Conservation (phyloP, 495 filamentous ascomycete species). For the Penicillium verhagenii region DNA sequence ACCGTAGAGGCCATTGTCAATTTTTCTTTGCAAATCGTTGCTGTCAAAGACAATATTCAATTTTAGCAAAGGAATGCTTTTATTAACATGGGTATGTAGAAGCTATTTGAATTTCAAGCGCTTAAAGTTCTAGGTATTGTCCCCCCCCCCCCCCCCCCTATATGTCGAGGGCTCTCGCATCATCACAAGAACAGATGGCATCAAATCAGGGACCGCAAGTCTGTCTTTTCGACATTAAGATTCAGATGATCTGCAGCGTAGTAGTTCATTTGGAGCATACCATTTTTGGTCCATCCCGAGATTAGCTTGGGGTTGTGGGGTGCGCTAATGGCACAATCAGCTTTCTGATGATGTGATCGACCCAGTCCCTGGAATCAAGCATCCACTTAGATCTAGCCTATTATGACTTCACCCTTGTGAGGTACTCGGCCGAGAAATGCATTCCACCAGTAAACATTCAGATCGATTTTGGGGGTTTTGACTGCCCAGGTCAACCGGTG, state of each 20-base stretch:
- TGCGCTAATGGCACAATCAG: conserved; percentile 2
- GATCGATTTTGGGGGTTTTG: no score
- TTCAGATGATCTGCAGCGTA: neutral
- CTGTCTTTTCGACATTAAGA: no score
- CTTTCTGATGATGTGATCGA: conserved; percentile 1
- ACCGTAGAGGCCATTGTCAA: conserved; percentile 8
- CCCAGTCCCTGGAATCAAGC: neutral
- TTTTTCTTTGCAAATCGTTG: neutral
- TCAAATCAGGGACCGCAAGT: neutral
- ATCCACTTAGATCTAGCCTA: neutral
- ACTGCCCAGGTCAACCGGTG: no score
- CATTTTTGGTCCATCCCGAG: neutral
- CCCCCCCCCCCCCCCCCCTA: no score
- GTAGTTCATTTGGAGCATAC: neutral
- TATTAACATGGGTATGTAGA: neutral
- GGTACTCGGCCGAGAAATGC: neutral
- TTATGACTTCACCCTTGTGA: neutral
- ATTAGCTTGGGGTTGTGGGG: neutral
- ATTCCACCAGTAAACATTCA: no score
- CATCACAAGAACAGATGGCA: neutral
- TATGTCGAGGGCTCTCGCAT: neutral
- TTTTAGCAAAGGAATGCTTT: neutral
- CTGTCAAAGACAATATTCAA: neutral
- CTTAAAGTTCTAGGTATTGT: neutral
- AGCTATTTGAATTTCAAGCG: neutral